A percentile compares a stretch with the other conserved stretches of the same genome.
Conservation (phyloP, 176 grass and related monocot genomes). For the Secale cereale region DNA sequence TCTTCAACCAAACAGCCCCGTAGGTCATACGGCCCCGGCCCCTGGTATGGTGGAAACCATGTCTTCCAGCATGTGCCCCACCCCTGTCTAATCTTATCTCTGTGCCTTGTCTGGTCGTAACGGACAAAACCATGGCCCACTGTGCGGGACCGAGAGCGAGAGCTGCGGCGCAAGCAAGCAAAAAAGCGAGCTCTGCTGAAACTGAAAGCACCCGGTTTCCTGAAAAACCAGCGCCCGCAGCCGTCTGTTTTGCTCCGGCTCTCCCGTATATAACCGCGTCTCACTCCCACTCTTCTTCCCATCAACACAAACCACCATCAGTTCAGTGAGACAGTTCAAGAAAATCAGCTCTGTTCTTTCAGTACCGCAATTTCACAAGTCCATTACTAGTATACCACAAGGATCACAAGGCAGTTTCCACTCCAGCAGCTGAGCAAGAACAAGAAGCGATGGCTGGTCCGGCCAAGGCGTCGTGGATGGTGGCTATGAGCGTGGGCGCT, state of each 20-base stretch:
- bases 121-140: not conserved
- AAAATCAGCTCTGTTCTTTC: not conserved
- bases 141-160: too few species aligned
- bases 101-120: not conserved
- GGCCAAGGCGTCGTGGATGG: slow-evolving; percentile 26
- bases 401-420: not conserved
- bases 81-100: too few species aligned
- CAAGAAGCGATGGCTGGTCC: slow-evolving; percentile 27
- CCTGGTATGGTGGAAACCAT: too few species aligned
- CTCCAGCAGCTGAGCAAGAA: too few species aligned
- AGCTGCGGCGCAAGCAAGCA: too few species aligned
- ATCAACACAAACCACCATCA: not conserved
- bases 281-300: not conserved
- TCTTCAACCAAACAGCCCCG: too few species aligned
- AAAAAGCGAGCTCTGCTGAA: too few species aligned
- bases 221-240: slow-evolving; percentile 3
- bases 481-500: slow-evolving; percentile 36
- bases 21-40: too few species aligned
- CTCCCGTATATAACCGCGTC: not conserved
- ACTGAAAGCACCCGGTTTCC: not conserved
- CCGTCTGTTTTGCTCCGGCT: slow-evolving; percentile 5
- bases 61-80: too few species aligned
- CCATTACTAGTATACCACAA: not conserved
- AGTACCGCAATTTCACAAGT: not conserved
- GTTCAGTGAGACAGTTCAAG: not conserved